phyloP scores from a whole-genome alignment of 225 moss, liverwort and hornwort genomes.

The Bryum argenteum region DNA sequence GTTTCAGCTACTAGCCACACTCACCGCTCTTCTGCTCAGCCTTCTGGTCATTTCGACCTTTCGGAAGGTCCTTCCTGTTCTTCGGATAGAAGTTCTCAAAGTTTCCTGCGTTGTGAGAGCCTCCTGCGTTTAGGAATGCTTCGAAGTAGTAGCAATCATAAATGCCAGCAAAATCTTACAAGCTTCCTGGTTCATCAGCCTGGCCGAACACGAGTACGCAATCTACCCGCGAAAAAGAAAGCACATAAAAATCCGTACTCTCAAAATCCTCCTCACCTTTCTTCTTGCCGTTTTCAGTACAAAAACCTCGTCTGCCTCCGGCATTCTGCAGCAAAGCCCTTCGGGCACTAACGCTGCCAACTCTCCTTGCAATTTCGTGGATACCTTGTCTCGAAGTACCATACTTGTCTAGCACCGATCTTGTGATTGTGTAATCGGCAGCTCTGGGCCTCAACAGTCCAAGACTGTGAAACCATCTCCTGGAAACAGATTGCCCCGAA shows the following conservation, averaged over 20 bases:
- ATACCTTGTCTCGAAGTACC: conserved; percentile 59
- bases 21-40: conserved; percentile 62
- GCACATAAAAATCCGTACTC: background rate
- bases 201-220: background rate
- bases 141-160: background rate
- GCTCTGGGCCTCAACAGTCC: conserved; percentile 36
- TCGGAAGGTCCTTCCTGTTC: conserved; percentile 94
- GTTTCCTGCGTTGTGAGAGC: conserved; percentile 45
- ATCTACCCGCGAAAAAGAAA: background rate
- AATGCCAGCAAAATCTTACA: background rate
- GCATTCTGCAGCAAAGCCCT: conserved; percentile 57
- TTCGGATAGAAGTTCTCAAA: conserved; percentile 98
- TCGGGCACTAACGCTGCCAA: conserved; percentile 45
- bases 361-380: conserved; percentile 57
- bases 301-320: conserved; percentile 63
- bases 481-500: background rate
- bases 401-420: conserved; percentile 52
- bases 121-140: background rate
- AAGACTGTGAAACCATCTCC: background rate
- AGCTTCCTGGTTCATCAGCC: background rate
- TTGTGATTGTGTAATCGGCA: conserved; percentile 38
- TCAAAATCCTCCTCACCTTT: conserved; percentile 58
- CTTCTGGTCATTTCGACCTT: conserved; percentile 87
- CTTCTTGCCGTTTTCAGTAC: conserved; percentile 78
- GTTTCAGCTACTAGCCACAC: background rate